Evolutionary conservation across 306 rosid genomes (phyloP).

Genomic region (Malus orientalis): DNA sequence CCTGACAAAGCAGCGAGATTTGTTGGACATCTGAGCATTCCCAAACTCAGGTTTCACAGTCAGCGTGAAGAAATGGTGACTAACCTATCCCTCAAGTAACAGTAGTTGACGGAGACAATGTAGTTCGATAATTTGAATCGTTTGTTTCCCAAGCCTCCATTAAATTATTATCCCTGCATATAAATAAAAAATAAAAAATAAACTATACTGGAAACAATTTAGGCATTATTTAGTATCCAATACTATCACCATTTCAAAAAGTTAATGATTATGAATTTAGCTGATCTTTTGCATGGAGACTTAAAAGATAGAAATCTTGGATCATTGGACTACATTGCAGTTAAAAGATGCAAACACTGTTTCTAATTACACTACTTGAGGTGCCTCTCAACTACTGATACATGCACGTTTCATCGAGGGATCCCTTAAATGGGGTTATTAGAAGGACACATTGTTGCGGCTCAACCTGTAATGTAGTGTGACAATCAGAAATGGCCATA

Average conservation of each 20-base stretch:
- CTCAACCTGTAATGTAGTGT: neutral
- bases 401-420: no score
- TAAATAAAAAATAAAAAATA: no score
- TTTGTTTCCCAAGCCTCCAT: neutral
- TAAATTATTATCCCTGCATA: neutral
- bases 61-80: conserved; percentile 14
- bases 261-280: neutral
- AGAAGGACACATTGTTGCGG: no score
- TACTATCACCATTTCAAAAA: neutral
- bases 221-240: neutral
- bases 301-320: neutral
- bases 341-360: no score
- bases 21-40: conserved; percentile 11
- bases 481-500: neutral
- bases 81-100: neutral
- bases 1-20: neutral
- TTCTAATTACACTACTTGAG: neutral
- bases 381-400: neutral
- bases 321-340: no score
- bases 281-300: neutral
- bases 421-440: no score
- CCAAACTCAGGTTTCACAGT: neutral
- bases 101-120: neutral
- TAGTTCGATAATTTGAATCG: neutral
- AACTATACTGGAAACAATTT: neutral